Evolutionary conservation across 305 asterid genomes (phyloP).

Genomic region (Fraxinus sp.): DNA sequence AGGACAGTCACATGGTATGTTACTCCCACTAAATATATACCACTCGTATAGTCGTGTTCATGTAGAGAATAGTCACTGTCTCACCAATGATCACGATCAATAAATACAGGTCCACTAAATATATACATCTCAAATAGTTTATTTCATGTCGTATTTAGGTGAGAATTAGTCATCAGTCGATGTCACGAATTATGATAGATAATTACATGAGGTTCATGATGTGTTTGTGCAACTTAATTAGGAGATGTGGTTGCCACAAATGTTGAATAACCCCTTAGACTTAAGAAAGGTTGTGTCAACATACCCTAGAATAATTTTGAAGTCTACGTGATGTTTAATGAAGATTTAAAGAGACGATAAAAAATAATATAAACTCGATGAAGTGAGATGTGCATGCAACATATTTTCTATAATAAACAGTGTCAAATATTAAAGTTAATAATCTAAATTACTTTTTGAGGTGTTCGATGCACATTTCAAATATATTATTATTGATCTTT

Average conservation of each 20-base stretch:
- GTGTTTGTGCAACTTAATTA: background rate
- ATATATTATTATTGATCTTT: background rate
- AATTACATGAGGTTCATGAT: background rate
- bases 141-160: background rate
- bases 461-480: background rate
- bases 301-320: background rate
- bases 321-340: background rate
- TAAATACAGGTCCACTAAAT: background rate
- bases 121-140: background rate
- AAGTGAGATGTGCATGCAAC: background rate
- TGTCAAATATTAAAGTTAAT: background rate
- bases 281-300: background rate
- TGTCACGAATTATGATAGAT: background rate
- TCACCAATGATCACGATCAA: background rate
- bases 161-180: background rate
- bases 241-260: background rate
- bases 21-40: background rate
- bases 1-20: slow-evolving; percentile 52
- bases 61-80: background rate
- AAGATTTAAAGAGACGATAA: background rate
- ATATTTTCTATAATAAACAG: background rate
- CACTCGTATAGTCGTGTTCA: background rate
- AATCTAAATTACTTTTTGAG: background rate
- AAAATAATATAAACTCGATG: background rate
- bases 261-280: background rate